Evolutionary conservation across 306 rosid species (phyloP).

Genomic region (Cucumis melo): DNA sequence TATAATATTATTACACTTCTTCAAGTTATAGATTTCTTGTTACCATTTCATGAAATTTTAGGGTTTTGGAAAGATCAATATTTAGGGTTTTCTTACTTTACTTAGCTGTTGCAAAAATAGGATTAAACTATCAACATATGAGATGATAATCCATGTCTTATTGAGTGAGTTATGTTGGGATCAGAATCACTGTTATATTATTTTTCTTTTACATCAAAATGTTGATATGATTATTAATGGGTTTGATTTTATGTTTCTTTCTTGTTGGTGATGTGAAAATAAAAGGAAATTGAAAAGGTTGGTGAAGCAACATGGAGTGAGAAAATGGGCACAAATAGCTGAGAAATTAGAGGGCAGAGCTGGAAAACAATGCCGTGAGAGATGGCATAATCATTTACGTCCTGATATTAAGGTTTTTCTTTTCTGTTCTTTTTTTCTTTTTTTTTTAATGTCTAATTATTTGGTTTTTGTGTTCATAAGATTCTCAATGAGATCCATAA

Average conservation of each 20-base stretch:
- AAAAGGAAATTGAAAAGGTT: slow-evolving; percentile 42
- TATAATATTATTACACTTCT: background rate
- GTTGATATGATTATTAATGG: background rate
- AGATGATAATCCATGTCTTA: too few relatives aligned
- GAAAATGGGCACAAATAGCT: slow-evolving; percentile 85
- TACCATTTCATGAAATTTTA: background rate
- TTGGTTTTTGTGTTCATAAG: background rate
- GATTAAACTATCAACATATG: background rate
- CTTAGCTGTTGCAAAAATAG: too few relatives aligned
- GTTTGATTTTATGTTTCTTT: background rate
- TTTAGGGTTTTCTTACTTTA: too few relatives aligned
- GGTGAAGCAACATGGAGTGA: slow-evolving; percentile 67
- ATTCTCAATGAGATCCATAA: background rate
- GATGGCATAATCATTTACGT: slow-evolving; percentile 95
- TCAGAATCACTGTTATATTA: too few relatives aligned
- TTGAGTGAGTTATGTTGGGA: too few relatives aligned
- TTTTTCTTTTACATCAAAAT: background rate
- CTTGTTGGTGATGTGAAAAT: background rate
- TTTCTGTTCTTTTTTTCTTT: too few relatives aligned
- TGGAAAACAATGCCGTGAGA: slow-evolving; percentile 89
- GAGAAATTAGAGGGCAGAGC: slow-evolving; percentile 66
- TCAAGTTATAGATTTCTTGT: background rate
- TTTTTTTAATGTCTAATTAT: background rate
- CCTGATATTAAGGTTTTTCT: slow-evolving; percentile 72
- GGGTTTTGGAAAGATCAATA: background rate